Evolutionary conservation across 2,329 filamentous ascomycete genomes (phyloP).

Genomic region (Leptographium lundbergii): DNA sequence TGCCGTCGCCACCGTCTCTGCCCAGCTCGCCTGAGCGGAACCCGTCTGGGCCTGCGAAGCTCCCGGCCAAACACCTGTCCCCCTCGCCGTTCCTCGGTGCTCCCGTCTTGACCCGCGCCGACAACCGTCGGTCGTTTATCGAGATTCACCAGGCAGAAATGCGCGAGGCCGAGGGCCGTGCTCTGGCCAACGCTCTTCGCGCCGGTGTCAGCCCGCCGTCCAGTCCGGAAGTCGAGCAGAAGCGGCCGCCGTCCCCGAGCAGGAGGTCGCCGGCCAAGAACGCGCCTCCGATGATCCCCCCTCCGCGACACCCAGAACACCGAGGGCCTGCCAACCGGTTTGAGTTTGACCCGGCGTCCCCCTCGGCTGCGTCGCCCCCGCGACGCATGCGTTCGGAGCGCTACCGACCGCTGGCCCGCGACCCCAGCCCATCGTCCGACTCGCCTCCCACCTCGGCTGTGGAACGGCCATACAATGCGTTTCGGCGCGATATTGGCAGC

Average conservation of each 20-base stretch:
- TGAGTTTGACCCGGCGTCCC: background rate
- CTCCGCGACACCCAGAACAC: constrained; percentile 1
- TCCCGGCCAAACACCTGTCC: constrained; percentile 15
- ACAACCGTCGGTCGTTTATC: constrained; percentile 44
- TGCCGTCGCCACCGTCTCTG: background rate
- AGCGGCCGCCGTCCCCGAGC: background rate
- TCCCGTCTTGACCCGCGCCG: constrained; percentile 27
- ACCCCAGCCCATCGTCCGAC: constrained; percentile 28
- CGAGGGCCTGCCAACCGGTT: background rate
- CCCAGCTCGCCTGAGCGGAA: constrained; percentile 33
- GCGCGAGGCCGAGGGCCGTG: constrained; percentile 46
- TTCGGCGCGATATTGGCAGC: constrained; percentile 16
- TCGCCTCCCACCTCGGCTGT: constrained; percentile 15
- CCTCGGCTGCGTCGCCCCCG: background rate
- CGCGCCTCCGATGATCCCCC: background rate
- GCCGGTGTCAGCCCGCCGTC: constrained; percentile 18
- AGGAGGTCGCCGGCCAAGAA: constrained; percentile 2
- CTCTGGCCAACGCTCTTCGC: constrained; percentile 39
- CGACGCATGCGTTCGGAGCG: background rate
- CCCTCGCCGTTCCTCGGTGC: constrained; percentile 22
- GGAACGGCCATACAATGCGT: constrained; percentile 15
- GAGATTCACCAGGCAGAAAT: constrained; percentile 47
- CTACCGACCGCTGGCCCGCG: constrained; percentile 7
- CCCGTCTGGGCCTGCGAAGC: constrained; percentile 21
- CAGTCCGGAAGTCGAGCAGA: constrained; percentile 12